Base-by-base conservation (phyloP, 225 moss, liverwort and hornwort species). In the Sphagnum contortum region DNA sequence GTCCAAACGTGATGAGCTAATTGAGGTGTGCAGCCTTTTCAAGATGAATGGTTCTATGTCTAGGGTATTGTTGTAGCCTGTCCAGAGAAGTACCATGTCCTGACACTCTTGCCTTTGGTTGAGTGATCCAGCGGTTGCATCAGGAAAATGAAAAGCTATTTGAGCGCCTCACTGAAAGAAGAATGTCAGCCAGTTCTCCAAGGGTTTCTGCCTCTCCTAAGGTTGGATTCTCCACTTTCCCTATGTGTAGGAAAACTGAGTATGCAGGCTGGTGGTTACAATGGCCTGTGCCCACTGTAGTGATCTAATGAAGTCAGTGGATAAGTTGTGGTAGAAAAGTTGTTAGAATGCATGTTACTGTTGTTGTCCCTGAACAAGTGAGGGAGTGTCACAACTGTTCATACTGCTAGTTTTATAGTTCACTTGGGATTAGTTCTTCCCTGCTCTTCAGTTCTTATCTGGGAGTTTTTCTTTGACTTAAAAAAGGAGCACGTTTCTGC, bases 101-200 rank as follows among this genome's bases (percentile, higher is more conserved):
- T 62, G 6, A 62, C 62, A 11, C 12, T 62, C 62, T 62, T 29
- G 29, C 29, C 29, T 29, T 29, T 29, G 29, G 29, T 62, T 47
- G 68, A 57, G 63, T 14, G 12, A 59, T 64, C 63, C 80, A 87
- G 83, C 79, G 92, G 70, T 73, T 98, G 49, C 96, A 98, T 71
- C 92, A 98, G 73, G 96, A 98, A 70, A 98, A 98, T 82, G 96
- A 98, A 80, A 98, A 98, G 69, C 89, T 98, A 50, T 98, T 98
- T 65, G 96, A 98, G 75, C 86, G 96, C 55, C 88, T 98, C 29
- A 98, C 96, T 44, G 89, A 87, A 8, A 83, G 90, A 71, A 73
- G 81, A n/a, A 62, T 70, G 49, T 78, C 76, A 64, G 72, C 64
- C 62, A 78, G 68, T 68, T 87, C 87, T 46, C 87, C 86, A n/a